A percentile compares a stretch with the other conserved stretches of the same genome.
Conservation (phyloP, 179 eudicot genomes). For the Spinacia oleracea region DNA sequence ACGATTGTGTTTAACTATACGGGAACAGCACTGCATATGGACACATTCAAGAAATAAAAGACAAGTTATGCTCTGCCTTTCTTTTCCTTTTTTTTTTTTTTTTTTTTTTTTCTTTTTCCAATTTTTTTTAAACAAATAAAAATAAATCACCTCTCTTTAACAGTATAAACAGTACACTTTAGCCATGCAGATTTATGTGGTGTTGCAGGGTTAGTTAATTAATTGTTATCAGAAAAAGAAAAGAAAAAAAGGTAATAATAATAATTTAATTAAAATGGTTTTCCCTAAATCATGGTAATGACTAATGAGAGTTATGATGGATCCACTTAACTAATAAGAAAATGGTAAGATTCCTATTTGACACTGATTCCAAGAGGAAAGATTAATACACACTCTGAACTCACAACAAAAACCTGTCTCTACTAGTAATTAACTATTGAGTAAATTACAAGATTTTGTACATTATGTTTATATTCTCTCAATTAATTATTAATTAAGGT, state of each 20-base stretch:
- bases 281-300: slow-evolving; percentile 23
- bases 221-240: slow-evolving; percentile 8
- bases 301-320: slow-evolving; percentile 31
- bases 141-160: not conserved
- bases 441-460: slow-evolving; percentile 13
- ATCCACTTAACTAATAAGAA: slow-evolving; percentile 25
- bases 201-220: slow-evolving; percentile 32
- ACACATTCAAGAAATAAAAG: slow-evolving; percentile 51
- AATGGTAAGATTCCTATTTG: slow-evolving; percentile 33
- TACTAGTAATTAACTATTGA: slow-evolving; percentile 22
- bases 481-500: not conserved
- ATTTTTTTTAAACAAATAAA: too few relatives aligned
- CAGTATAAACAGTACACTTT: slow-evolving; percentile 20
- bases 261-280: not conserved
- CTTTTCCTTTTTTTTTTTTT: not conserved
- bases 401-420: slow-evolving; percentile 32
- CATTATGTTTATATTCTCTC: not conserved
- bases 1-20: slow-evolving; percentile 39
- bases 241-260: not conserved
- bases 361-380: slow-evolving; percentile 36
- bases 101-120: not conserved
- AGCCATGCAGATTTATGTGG: slow-evolving; percentile 37
- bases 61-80: slow-evolving; percentile 31
- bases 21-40: slow-evolving; percentile 63
- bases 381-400: slow-evolving; percentile 29